These are phyloP conservation scores for Geranomyces variabilis DNA, from an alignment of 192 early-diverging fungal genomes.

Conservation along the genomic window DNA sequence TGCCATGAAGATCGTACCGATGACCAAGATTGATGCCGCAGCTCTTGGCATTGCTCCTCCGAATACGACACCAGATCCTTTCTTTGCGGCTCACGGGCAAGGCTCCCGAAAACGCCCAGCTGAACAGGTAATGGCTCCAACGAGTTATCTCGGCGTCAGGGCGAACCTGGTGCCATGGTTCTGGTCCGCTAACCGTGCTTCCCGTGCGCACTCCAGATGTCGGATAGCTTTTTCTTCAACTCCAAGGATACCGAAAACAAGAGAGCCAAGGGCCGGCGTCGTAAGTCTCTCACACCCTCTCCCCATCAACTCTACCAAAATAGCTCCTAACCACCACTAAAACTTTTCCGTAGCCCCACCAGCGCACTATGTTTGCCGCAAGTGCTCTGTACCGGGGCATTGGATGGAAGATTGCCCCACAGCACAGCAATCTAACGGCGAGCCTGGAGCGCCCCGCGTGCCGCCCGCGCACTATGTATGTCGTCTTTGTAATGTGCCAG, in stretches of 20 bases:
- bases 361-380: slow-evolving; percentile 55
- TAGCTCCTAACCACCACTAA: too few species aligned
- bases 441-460: slow-evolving; percentile 5
- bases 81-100: background rate
- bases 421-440: background rate
- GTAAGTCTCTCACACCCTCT: slow-evolving; percentile 30
- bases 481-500: slow-evolving; percentile 51
- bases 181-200: too few species aligned
- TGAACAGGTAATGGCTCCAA: slow-evolving; percentile 43
- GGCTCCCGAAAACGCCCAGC: slow-evolving; percentile 20
- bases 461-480: slow-evolving; percentile 55
- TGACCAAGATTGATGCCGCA: slow-evolving; percentile 48
- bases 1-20: slow-evolving; percentile 81
- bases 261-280: slow-evolving; percentile 30
- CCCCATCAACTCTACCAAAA: too few species aligned
- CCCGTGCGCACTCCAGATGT: slow-evolving; percentile 29
- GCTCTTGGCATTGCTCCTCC: slow-evolving; percentile 42
- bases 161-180: too few species aligned
- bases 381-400: slow-evolving; percentile 61
- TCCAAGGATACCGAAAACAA: background rate
- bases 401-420: slow-evolving; percentile 55
- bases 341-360: slow-evolving; percentile 32
- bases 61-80: slow-evolving; percentile 59
- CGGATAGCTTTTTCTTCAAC: slow-evolving; percentile 52
- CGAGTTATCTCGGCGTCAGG: too few species aligned